phyloP scores from a whole-genome alignment of 2,329 filamentous ascomycete genomes.

The Plectosphaerella cucumerina region DNA sequence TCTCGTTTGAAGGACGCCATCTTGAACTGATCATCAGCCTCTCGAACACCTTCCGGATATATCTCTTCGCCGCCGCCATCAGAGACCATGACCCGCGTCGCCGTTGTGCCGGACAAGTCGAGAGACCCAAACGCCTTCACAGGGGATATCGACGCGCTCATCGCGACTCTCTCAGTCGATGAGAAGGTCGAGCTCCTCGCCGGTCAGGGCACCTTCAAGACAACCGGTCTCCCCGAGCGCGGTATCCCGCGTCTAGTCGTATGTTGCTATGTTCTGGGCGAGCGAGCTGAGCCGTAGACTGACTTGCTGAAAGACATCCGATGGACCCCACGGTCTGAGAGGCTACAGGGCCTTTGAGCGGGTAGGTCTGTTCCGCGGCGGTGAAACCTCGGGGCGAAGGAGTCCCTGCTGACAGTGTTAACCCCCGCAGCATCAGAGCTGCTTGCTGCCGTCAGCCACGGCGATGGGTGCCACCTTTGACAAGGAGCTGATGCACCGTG shows the following conservation, averaged over 20 bases:
- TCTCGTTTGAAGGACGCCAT: too few relatives aligned
- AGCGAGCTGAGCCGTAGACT: too few relatives aligned
- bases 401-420: background rate
- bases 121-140: background rate
- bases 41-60: too few relatives aligned
- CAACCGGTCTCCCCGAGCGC: background rate
- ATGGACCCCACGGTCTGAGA: constrained; percentile 1
- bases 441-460: constrained; percentile 1
- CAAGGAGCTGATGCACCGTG: background rate
- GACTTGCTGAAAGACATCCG: background rate
- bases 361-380: background rate
- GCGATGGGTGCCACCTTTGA: constrained; percentile 1
- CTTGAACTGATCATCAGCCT: too few relatives aligned
- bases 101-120: background rate
- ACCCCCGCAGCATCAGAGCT: background rate
- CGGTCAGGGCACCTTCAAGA: background rate
- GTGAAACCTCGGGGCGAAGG: background rate
- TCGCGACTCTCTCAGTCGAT: background rate
- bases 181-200: constrained; percentile 12
- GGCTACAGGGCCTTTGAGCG: background rate
- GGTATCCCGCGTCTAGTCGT: background rate
- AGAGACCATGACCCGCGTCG: background rate
- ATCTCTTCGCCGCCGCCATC: background rate
- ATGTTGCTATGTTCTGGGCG: too few relatives aligned
- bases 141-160: background rate